phyloP scores from a whole-genome alignment of 805 yeast genomes.

The Saccharomycopsis synnaedendra region DNA sequence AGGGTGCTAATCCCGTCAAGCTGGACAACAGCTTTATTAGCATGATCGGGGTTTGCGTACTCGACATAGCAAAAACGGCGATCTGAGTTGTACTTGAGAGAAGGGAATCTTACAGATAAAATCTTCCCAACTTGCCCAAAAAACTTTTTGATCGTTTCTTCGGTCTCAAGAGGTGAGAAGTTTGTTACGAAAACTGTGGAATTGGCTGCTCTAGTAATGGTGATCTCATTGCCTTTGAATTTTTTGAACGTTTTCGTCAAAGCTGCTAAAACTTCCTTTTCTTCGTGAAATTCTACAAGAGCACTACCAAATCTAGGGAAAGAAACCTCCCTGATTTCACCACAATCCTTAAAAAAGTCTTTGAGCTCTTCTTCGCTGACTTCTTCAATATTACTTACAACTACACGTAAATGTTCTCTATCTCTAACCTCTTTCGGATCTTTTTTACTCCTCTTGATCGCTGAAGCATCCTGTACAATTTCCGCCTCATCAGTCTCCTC shows the following conservation, averaged over 20 bases:
- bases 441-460: constrained; percentile 6
- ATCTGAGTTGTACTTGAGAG: constrained; percentile 38
- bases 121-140: constrained; percentile 33
- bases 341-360: constrained; percentile 49
- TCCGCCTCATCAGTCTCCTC: constrained; percentile 3
- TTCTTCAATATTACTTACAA: constrained; percentile 39
- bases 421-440: constrained; percentile 26
- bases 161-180: constrained; percentile 46
- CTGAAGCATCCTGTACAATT: background rate
- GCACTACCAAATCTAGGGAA: constrained; percentile 27
- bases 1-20: constrained; percentile 28
- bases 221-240: constrained; percentile 31
- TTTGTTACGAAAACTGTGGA: constrained; percentile 65
- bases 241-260: constrained; percentile 46
- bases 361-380: constrained; percentile 29
- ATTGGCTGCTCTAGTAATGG: constrained; percentile 33
- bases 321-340: constrained; percentile 32
- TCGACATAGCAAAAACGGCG: constrained; percentile 73
- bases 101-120: constrained; percentile 51
- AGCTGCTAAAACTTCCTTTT: constrained; percentile 41
- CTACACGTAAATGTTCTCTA: constrained; percentile 48
- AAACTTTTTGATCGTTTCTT: constrained; percentile 26
- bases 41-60: constrained; percentile 30
- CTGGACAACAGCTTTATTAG: constrained; percentile 29
- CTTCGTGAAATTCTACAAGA: constrained; percentile 43